Base-by-base conservation (phyloP, 2,329 filamentous ascomycete species). In the Trichoderma brevicompactum region DNA sequence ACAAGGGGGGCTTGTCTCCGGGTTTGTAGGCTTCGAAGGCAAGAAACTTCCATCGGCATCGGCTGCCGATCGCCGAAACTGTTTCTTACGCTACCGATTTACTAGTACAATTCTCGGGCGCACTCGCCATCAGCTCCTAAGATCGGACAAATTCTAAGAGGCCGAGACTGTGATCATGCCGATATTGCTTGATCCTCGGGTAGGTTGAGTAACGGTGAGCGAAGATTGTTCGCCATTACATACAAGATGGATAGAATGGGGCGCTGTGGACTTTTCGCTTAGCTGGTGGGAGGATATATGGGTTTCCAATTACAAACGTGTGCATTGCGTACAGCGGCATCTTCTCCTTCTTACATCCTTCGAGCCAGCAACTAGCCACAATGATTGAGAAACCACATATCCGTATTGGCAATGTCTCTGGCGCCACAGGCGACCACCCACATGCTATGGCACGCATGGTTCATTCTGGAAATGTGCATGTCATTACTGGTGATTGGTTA, bases 401-500 rank as follows among this genome's bases (percentile, higher is more conserved):
- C 12, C 73, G 74, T 13, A 75, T 76, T 40, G 74, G 72, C 46
- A 77, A 77, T 32, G 75, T 75, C 65, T 76, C 74, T 4, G 74
- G 75, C 53, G 74, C 75, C 8, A 76, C 74, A 17, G 74, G 75
- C 28, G 75, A 76, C 64, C 72, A 74, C 43, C 74, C 75, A 0
- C 72, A 75, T 44, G 75, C 74, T 28, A 76, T 76, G 74, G 67
- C 66, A 9, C 71, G 74, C 34, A 76, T 76, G 72, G 69, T 75
- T 7, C 69, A 69, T 38, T 71, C 72, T 3, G 74, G 72, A 7
- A 69, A 74, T 46, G 69, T 78, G 7, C 72, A 79, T 55, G 76
- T 79, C 49, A 78, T 79, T 38, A 77, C 75, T 1, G 77, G 77
- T 19, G 77, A 79, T 70, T 79, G 77, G 73, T 73, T 79, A 52